phyloP scores from a whole-genome alignment of 1,284 basidiomycete genomes.

The Ganoderma resinaceum region DNA sequence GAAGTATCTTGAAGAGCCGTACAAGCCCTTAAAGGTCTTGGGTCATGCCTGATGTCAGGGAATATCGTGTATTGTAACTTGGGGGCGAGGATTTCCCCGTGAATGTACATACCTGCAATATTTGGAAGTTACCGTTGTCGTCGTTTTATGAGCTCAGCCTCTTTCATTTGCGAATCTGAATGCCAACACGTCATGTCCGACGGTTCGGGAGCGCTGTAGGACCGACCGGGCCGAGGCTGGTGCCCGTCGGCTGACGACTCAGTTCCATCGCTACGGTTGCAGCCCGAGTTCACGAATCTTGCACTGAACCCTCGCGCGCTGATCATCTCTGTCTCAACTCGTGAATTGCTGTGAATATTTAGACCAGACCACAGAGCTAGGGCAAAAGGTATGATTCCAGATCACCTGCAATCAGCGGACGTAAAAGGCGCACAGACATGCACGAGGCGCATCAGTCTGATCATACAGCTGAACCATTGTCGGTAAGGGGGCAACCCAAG shows the following conservation, averaged over 20 bases:
- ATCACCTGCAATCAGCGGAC: not conserved
- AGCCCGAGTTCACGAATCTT: not conserved
- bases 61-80: too few relatives aligned
- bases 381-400: not conserved
- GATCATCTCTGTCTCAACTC: not conserved
- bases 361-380: not conserved
- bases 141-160: too few relatives aligned
- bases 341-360: not conserved
- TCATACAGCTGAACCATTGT: not conserved
- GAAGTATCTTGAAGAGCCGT: constrained; percentile 33
- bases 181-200: too few relatives aligned
- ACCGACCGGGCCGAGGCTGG: too few relatives aligned
- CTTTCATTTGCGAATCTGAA: too few relatives aligned
- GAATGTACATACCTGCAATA: too few relatives aligned
- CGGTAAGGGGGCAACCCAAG: not conserved
- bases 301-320: not conserved
- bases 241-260: too few relatives aligned
- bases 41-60: constrained; percentile 30
- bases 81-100: not conserved
- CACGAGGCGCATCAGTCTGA: not conserved
- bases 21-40: constrained; percentile 25
- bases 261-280: too few relatives aligned
- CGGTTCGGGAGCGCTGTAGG: too few relatives aligned
- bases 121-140: too few relatives aligned
- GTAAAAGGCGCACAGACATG: not conserved